These are phyloP conservation scores for Amaranthus cruentus DNA, from an alignment of 148 eudicot species.

Conservation along the genomic window DNA sequence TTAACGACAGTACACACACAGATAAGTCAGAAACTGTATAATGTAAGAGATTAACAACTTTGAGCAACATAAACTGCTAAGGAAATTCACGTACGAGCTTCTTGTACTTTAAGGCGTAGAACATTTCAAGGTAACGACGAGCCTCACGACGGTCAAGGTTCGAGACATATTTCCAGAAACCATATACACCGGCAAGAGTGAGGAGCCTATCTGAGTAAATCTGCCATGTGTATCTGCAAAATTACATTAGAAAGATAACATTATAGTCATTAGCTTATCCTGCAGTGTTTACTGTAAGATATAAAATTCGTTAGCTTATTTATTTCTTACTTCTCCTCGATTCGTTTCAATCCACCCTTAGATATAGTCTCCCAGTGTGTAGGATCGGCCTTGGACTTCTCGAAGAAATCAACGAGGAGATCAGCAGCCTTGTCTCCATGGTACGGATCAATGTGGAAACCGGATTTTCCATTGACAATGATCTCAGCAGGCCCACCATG, in stretches of 20 bases:
- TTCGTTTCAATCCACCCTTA: slow-evolving; percentile 70
- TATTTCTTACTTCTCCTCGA: slow-evolving; percentile 72
- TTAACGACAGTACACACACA: neutral
- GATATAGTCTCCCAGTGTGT: slow-evolving; percentile 84
- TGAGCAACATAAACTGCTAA: no score
- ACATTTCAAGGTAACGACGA: slow-evolving; percentile 94
- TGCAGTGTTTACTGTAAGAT: no score
- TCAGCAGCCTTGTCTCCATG: slow-evolving; percentile 89
- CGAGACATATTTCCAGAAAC: slow-evolving; percentile 95
- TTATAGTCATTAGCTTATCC: no score
- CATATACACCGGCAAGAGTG: slow-evolving; percentile 91
- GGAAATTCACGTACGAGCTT: slow-evolving; percentile 52
- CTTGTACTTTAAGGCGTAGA: slow-evolving; percentile 86
- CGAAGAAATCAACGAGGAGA: slow-evolving; percentile 74
- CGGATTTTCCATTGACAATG: slow-evolving; percentile 83
- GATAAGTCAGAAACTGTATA: neutral
- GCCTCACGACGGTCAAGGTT: slow-evolving; percentile 89
- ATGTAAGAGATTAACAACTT: neutral
- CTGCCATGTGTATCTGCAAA: slow-evolving; percentile 86
- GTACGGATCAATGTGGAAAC: slow-evolving; percentile 95
- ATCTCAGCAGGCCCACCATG: slow-evolving; percentile 99
- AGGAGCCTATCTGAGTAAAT: slow-evolving; percentile 83
- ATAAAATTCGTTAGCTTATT: no score
- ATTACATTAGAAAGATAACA: neutral
- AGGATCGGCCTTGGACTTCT: slow-evolving; percentile 62